Base-by-base conservation (phyloP, 495 filamentous ascomycete genomes). In the Lophiostoma macrostomum region DNA sequence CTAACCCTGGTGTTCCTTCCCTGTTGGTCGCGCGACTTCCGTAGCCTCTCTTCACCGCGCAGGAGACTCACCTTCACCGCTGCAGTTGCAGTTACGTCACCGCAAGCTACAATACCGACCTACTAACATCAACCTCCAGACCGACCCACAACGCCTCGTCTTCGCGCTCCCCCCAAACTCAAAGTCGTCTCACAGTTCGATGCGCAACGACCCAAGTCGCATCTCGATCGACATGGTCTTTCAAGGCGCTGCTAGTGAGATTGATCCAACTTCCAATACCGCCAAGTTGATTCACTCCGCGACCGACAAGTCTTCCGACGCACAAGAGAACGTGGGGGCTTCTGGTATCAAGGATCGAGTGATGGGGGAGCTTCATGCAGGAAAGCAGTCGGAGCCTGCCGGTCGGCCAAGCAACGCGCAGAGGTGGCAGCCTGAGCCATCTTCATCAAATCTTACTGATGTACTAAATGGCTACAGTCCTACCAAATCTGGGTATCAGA, bases 371-470 rank as follows among this genome's bases (percentile, higher is more conserved):
- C n/a, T n/a, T n/a, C n/a, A n/a, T n/a, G n/a, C n/a, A n/a, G n/a
- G n/a, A n/a, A n/a, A n/a, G 39, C 22, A 43, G 23, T 2, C 6
- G 39, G 39, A n/a, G n/a, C n/a, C 39, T 27, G 12, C n/a, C 34
- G 6, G 34, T 5, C n/a, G 6, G n/a, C 6, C 34, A 14, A 8
- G 23, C n/a, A n/a, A 25, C 23, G n/a, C 46, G 19, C 16, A 36
- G 13, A 7, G 12, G 3, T 18, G 30, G 27, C 53, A 41, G 11
- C 34, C 35, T 0, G 49, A 42, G 6, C 35, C 44, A 5, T 51
- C 45, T 1, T 28, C 54, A 12, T 58, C 45, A 1, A 31, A 30
- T 14, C 49, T 59, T 19, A 59, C 48, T 1, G 49, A 52, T 14
- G 47, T 59, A 29, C 42, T 59, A 7, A 25, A 19, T 13, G 41